Percentiles rank a stretch among this genome's conserved stretches.
These are phyloP conservation scores for Ogataea nonfermentans DNA, from an alignment of 805 yeast species.

Conservation along the genomic window DNA sequence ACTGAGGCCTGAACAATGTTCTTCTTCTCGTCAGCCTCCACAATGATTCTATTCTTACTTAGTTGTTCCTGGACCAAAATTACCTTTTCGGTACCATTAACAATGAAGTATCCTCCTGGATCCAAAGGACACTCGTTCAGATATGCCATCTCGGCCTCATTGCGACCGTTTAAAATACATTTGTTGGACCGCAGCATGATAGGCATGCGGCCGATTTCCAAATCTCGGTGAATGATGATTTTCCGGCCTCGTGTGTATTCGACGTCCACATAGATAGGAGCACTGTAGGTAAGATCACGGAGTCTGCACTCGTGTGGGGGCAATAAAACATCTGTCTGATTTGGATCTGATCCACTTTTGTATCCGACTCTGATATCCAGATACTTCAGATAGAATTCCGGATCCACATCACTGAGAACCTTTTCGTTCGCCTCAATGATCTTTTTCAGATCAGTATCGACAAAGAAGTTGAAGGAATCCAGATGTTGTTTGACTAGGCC, in stretches of 20 bases:
- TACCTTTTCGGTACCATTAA: conserved; percentile 97
- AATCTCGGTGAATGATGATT: conserved; percentile 82
- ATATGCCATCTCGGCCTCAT: conserved; percentile 81
- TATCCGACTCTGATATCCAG: conserved; percentile 90
- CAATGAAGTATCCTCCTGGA: conserved; percentile 98
- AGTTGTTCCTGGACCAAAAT: conserved; percentile 95
- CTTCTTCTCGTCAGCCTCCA: conserved; percentile 95
- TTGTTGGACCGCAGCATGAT: conserved; percentile 92
- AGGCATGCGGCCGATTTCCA: conserved; percentile 99
- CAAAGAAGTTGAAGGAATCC: conserved; percentile 97
- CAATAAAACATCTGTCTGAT: conserved; percentile 56
- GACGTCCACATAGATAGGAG: conserved; percentile 94
- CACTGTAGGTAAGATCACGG: conserved; percentile 90
- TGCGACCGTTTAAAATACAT: conserved; percentile 78
- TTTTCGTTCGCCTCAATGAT: conserved; percentile 88
- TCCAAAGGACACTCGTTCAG: conserved; percentile 94
- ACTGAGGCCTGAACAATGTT: conserved; percentile 95
- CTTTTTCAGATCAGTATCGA: conserved; percentile 88
- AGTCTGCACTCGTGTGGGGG: conserved; percentile 96
- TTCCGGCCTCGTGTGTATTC: conserved; percentile 95
- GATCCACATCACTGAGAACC: conserved; percentile 92
- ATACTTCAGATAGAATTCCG: conserved; percentile 91
- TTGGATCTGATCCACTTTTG: conserved; percentile 49
- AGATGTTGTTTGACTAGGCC: conserved; percentile 96
- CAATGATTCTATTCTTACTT: conserved; percentile 95